These are phyloP conservation scores for Fereydounia khargensis DNA, from an alignment of 1,284 basidiomycete species.

Conservation along the genomic window DNA sequence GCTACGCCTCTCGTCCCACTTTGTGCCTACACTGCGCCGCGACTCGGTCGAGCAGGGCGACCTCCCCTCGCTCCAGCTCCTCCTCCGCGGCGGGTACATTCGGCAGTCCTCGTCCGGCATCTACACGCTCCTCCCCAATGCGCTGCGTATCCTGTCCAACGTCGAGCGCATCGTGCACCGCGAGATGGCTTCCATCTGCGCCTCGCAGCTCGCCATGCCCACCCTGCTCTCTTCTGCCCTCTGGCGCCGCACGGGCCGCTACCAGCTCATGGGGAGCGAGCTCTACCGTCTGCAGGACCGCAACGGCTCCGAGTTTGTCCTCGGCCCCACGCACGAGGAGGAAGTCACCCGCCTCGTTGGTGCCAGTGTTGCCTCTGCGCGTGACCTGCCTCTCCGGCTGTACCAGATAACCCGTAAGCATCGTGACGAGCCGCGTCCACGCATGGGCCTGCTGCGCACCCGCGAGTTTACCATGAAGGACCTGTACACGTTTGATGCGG, in stretches of 20 bases:
- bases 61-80: constrained; percentile 26
- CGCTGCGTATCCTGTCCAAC: constrained; percentile 52
- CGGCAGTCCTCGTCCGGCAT: constrained; percentile 56
- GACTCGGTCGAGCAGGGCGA: neutral
- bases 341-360: constrained; percentile 56
- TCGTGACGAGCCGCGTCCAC: constrained; percentile 57
- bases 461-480: constrained; percentile 59
- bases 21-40: neutral
- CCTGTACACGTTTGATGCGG: constrained; percentile 56
- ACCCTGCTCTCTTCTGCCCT: constrained; percentile 47
- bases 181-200: constrained; percentile 50
- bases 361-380: constrained; percentile 41
- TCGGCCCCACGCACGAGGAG: constrained; percentile 59
- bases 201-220: constrained; percentile 54
- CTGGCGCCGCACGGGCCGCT: constrained; percentile 53
- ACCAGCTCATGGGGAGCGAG: constrained; percentile 52
- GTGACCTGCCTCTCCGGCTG: constrained; percentile 51
- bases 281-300: constrained; percentile 55
- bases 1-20: neutral
- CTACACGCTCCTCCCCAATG: constrained; percentile 55
- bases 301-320: constrained; percentile 46
- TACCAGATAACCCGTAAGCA: constrained; percentile 58
- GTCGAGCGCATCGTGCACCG: constrained; percentile 50
- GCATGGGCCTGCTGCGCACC: constrained; percentile 56
- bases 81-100: constrained; percentile 53